These are phyloP conservation scores for Pythium aristosporum DNA, from an alignment of 352 stramenopile genomes.

Conservation along the genomic window DNA sequence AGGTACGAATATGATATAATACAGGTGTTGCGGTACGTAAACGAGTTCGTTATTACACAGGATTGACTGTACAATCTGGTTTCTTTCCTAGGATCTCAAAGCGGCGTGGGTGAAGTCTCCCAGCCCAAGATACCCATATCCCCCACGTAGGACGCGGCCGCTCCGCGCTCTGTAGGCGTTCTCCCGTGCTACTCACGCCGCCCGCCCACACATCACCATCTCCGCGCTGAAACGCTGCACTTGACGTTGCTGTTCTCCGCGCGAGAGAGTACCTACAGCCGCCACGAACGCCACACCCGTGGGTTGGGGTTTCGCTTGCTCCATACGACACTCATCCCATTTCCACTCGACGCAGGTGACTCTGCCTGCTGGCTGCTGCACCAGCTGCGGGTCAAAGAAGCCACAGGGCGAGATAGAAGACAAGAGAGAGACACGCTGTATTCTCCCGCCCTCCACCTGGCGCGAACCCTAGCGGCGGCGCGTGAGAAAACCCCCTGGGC, in stretches of 20 bases:
- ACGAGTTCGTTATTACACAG: no score
- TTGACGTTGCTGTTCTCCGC: not conserved
- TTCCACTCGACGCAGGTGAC: not conserved
- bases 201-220: not conserved
- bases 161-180: not conserved
- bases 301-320: not conserved
- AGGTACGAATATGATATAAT: not conserved
- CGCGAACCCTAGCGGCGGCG: no score
- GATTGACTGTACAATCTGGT: not conserved
- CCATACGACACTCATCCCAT: constrained; percentile 4
- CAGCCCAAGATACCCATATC: not conserved
- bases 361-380: not conserved
- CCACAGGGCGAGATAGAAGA: not conserved
- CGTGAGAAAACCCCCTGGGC: not conserved
- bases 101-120: constrained; percentile 9
- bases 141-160: not conserved
- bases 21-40: not conserved
- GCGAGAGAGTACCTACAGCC: not conserved
- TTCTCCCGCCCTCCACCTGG: no score
- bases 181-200: not conserved
- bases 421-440: no score
- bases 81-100: constrained; percentile 24
- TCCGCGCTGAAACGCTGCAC: not conserved
- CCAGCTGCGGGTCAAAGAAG: not conserved
- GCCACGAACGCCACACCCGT: not conserved